Percentiles rank a stretch among this genome's conserved stretches.
Evolutionary conservation across 257 asterid genomes (phyloP).

Genomic region (Solanum peruvianum): DNA sequence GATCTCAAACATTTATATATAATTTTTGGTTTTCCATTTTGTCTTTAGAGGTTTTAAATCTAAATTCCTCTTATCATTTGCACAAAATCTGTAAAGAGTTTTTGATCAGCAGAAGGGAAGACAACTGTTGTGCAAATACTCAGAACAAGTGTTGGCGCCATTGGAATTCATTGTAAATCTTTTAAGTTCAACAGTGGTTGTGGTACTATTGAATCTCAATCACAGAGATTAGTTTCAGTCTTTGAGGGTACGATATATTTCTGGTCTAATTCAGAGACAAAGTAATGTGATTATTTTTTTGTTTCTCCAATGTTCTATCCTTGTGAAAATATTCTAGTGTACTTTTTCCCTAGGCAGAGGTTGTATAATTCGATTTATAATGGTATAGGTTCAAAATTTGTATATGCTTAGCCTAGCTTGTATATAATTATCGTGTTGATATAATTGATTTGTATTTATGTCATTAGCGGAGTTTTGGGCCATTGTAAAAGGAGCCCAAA

Average conservation of each 20-base stretch:
- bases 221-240: not conserved
- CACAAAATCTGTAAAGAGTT: not conserved
- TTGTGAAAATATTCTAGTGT: not conserved
- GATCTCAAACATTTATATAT: not conserved
- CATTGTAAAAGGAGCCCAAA: constrained; percentile 62
- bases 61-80: not conserved
- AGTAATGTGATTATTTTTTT: not conserved
- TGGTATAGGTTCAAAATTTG: too few species aligned
- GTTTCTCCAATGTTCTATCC: not conserved
- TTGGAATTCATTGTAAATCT: not conserved
- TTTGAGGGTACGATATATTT: not conserved
- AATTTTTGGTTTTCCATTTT: not conserved
- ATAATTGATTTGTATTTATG: constrained; percentile 12
- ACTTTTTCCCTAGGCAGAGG: not conserved
- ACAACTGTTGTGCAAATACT: not conserved
- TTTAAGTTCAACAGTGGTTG: not conserved
- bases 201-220: not conserved
- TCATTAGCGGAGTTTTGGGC: constrained; percentile 68
- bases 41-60: not conserved
- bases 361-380: too few species aligned
- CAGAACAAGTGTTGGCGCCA: not conserved
- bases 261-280: not conserved
- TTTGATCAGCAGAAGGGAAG: not conserved
- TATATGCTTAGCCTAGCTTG: too few species aligned
- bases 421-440: too few species aligned